These are phyloP conservation scores for Phytophthora sojae DNA, from an alignment of 352 stramenopile genomes.

Conservation along the genomic window DNA sequence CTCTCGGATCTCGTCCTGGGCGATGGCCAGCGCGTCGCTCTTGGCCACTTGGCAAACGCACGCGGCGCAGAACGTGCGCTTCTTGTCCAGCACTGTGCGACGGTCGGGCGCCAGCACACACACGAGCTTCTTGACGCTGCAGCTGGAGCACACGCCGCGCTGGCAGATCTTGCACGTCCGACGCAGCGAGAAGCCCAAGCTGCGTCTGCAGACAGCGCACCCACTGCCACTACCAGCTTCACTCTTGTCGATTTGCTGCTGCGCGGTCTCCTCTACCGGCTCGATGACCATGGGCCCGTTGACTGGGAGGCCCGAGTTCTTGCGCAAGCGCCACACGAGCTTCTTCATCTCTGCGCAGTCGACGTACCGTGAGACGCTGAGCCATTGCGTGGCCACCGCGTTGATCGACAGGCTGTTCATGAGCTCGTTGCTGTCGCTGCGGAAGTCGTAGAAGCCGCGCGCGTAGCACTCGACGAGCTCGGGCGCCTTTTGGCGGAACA, in stretches of 20 bases:
- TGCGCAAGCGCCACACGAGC: slow-evolving; percentile 58
- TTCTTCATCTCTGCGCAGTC: slow-evolving; percentile 76
- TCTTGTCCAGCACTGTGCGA: slow-evolving; percentile 43
- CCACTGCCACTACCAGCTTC: not conserved
- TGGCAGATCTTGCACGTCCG: slow-evolving; percentile 40
- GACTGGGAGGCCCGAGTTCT: slow-evolving; percentile 34
- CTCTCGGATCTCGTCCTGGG: slow-evolving; percentile 41
- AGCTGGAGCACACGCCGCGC: slow-evolving; percentile 38
- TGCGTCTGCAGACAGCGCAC: slow-evolving; percentile 23
- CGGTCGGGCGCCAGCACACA: slow-evolving; percentile 47
- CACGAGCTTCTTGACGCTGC: slow-evolving; percentile 50
- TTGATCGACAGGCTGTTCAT: slow-evolving; percentile 48
- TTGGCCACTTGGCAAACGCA: slow-evolving; percentile 40
- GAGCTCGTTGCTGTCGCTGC: slow-evolving; percentile 49
- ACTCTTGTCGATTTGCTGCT: slow-evolving; percentile 8
- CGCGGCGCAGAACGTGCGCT: slow-evolving; percentile 46
- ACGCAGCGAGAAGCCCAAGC: slow-evolving; percentile 25
- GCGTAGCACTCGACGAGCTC: slow-evolving; percentile 60
- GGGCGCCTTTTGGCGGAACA: slow-evolving; percentile 51
- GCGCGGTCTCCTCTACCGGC: not conserved
- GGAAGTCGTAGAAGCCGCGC: slow-evolving; percentile 53
- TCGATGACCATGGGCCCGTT: slow-evolving; percentile 33
- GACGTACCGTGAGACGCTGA: slow-evolving; percentile 40
- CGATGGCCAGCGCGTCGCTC: slow-evolving; percentile 37
- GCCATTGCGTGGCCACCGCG: slow-evolving; percentile 53